Conservation (phyloP, 768 basidiomycete species). For the Calocera cornea region DNA sequence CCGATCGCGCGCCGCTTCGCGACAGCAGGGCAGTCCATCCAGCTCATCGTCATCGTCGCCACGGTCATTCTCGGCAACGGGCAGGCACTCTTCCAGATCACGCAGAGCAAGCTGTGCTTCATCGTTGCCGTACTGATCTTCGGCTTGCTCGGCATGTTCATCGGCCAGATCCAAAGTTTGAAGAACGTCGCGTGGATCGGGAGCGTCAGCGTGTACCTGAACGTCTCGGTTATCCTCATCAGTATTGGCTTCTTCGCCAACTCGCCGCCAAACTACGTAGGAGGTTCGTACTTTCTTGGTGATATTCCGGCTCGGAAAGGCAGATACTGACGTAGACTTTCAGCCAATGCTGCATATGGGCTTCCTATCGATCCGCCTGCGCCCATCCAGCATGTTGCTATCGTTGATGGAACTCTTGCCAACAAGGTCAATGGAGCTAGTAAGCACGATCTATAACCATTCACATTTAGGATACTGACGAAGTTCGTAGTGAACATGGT, state of each 20-base stretch:
- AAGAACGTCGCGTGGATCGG: conserved; percentile 40
- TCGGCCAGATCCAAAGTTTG: conserved; percentile 47
- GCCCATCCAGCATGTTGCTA: not conserved
- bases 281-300: not conserved
- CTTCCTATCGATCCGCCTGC: not conserved
- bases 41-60: conserved; percentile 41
- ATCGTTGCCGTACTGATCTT: conserved; percentile 44
- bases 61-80: conserved; percentile 20
- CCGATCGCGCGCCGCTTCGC: conserved; percentile 33
- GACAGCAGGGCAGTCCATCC: conserved; percentile 40
- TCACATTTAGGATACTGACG: not conserved
- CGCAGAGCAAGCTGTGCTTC: conserved; percentile 32
- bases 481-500: not conserved
- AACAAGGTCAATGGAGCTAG: conserved; percentile 30
- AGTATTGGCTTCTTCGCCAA: conserved; percentile 44
- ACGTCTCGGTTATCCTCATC: conserved; percentile 41
- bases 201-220: conserved; percentile 39
- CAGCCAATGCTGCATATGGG: not conserved
- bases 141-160: conserved; percentile 39
- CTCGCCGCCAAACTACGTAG: conserved; percentile 37
- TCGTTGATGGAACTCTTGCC: not conserved
- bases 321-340: not conserved
- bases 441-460: not conserved
- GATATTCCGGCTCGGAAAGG: not conserved
- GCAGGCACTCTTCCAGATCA: conserved; percentile 40